Evolutionary conservation across 805 yeast species (phyloP), one percentile per base, ranked within the genome.

Genomic region (Starmera amethionina): DNA sequence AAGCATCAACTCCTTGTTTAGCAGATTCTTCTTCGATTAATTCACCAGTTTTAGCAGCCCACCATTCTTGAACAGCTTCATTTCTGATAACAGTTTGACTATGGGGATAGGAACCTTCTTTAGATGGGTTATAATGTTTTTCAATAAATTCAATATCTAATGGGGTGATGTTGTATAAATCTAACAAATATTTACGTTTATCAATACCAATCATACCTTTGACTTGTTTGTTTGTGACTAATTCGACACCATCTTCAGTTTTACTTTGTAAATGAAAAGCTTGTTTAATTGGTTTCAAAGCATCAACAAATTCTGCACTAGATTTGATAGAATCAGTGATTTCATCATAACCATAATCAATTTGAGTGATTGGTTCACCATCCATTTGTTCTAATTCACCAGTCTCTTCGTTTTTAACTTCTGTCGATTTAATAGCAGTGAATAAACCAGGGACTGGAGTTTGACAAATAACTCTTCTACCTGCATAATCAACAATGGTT

Each of bases 11-110:
- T 14, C 53, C 52, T 35, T 61, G 42, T 36, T 46, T 43, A 38
- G 52, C 45, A 15, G 64, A 63, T 42, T 63, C 66, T n/a, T 62
- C 63, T 32, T 50, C 55, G 19, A 54, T 42, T 16, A 51, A 41
- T 9, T 41, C 77, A 34, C 77, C 65, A 3, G 82, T 72, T 55
- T 80, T 76, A 43, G 76, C 61, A 54, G 74, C 75, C 81, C 93
- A 86, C 96, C 96, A 90, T 51, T 79, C 85, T 49, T 80, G 90
- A 37, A 90, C 77, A 14, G 96, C 93, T 63, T 90, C 97, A 47
- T 78, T 79, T 64, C 97, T 79, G 35, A 90, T 54, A 22, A 83
- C 73, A 12, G 83, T 70, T 61, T 87, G 85, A 47, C 76, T 74
- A 56, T 87, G 96, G 14, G 96, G 96, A 56, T 88, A 89, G 5